These are phyloP conservation scores for Penicillium samsonianum DNA, from an alignment of 495 filamentous ascomycete species.

Conservation along the genomic window DNA sequence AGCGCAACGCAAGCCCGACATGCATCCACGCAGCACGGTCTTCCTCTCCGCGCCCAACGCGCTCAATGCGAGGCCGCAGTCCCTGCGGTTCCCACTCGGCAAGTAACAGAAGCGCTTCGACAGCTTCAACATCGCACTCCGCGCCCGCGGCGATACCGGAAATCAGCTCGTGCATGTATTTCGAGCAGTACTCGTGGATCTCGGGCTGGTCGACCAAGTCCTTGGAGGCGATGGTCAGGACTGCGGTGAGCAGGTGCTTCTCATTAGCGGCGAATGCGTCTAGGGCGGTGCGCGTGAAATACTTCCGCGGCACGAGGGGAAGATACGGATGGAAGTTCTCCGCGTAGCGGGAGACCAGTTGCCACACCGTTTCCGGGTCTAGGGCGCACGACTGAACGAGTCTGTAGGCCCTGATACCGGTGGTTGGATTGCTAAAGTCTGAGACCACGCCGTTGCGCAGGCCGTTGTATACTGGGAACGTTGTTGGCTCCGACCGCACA, in stretches of 20 bases:
- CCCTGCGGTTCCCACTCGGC: conserved; percentile 68
- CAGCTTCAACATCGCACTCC: conserved; percentile 61
- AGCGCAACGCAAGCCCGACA: conserved; percentile 61
- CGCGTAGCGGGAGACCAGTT: conserved; percentile 54
- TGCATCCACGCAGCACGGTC: conserved; percentile 71
- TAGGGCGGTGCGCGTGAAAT: conserved; percentile 51
- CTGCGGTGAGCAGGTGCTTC: conserved; percentile 61
- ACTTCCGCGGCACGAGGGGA: conserved; percentile 56
- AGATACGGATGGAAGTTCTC: conserved; percentile 64
- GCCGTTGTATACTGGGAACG: conserved; percentile 31
- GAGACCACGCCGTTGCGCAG: conserved; percentile 33
- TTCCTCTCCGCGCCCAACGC: conserved; percentile 64
- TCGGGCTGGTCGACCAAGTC: conserved; percentile 57
- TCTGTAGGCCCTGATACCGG: conserved; percentile 49
- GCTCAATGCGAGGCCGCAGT: conserved; percentile 49
- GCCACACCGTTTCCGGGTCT: conserved; percentile 48
- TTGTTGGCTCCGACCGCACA: conserved; percentile 24
- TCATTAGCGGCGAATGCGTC: conserved; percentile 54
- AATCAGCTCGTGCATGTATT: conserved; percentile 63
- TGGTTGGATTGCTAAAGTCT: conserved; percentile 31
- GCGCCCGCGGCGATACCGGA: conserved; percentile 60
- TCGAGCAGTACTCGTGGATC: conserved; percentile 60
- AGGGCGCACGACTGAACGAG: conserved; percentile 53
- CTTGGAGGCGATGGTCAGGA: conserved; percentile 63
- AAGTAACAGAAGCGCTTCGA: conserved; percentile 62